A percentile compares a stretch with the other conserved stretches of the same genome.
phyloP scores from a whole-genome alignment of 257 asterid genomes.

The Mentha longifolia region DNA sequence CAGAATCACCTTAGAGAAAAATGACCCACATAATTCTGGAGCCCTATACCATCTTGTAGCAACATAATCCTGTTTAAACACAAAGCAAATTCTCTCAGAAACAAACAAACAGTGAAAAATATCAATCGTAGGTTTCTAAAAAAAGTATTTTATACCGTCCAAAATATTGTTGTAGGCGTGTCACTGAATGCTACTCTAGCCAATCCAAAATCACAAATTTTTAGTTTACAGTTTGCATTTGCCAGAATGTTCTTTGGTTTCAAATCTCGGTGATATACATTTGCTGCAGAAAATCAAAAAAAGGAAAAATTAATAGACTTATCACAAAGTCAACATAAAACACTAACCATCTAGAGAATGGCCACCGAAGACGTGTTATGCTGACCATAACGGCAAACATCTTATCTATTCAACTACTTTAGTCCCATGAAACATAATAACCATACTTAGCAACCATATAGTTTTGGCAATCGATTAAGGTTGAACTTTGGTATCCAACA shows the following conservation, averaged over 20 bases:
- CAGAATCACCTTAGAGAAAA: slow-evolving; percentile 70
- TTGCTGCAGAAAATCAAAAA: slow-evolving; percentile 61
- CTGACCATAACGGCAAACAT: slow-evolving; percentile 18
- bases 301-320: slow-evolving; percentile 25
- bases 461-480: background rate
- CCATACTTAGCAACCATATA: slow-evolving; percentile 4
- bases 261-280: slow-evolving; percentile 90
- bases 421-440: background rate
- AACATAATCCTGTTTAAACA: slow-evolving; percentile 66
- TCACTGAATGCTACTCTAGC: slow-evolving; percentile 95
- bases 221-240: slow-evolving; percentile 94
- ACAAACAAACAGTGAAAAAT: background rate
- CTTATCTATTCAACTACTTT: background rate
- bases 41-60: slow-evolving; percentile 97
- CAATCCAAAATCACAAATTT: slow-evolving; percentile 94
- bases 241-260: slow-evolving; percentile 92
- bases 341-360: slow-evolving; percentile 11
- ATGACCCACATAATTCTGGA: slow-evolving; percentile 90
- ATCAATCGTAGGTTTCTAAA: slow-evolving; percentile 1
- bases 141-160: slow-evolving; percentile 73
- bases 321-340: slow-evolving; percentile 30
- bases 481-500: background rate
- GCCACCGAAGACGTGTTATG: slow-evolving; percentile 5
- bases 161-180: slow-evolving; percentile 87
- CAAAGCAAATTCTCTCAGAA: slow-evolving; percentile 10